phyloP scores from a whole-genome alignment of 1,284 basidiomycete species.

The Fistulinella staudtii region DNA sequence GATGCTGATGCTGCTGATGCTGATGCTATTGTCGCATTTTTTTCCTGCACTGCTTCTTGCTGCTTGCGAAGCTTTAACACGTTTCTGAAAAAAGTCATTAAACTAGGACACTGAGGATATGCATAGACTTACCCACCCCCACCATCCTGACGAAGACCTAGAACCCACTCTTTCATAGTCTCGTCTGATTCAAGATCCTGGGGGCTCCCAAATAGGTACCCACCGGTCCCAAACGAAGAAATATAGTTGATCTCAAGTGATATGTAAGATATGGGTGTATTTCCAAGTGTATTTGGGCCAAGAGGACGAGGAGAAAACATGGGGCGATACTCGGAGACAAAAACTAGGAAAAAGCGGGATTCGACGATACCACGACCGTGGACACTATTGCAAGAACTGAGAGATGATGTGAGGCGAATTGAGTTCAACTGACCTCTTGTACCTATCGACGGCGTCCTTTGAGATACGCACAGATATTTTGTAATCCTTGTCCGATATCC shows the following conservation, averaged over 20 bases:
- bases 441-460: slow-evolving; percentile 33
- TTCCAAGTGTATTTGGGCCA: slow-evolving; percentile 33
- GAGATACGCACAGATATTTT: slow-evolving; percentile 40
- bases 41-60: slow-evolving; percentile 11
- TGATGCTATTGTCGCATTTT: too few relatives aligned
- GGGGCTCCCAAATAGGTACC: slow-evolving; percentile 43
- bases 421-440: slow-evolving; percentile 28
- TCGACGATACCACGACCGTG: slow-evolving; percentile 28
- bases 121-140: slow-evolving; percentile 48
- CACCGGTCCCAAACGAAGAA: slow-evolving; percentile 36
- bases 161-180: slow-evolving; percentile 45
- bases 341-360: slow-evolving; percentile 33
- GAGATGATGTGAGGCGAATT: background rate
- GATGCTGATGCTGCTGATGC: too few relatives aligned
- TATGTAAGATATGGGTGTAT: slow-evolving; percentile 35
- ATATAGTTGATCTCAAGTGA: slow-evolving; percentile 46
- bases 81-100: slow-evolving; percentile 37
- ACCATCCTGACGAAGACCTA: slow-evolving; percentile 47
- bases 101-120: slow-evolving; percentile 2
- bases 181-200: slow-evolving; percentile 38
- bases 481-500: slow-evolving; percentile 40
- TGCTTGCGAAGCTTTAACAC: slow-evolving; percentile 41
- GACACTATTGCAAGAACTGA: slow-evolving; percentile 3
- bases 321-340: slow-evolving; percentile 43
- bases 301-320: slow-evolving; percentile 47